Conservation (phyloP, 768 basidiomycete species). For the Lactifluus pinguis region DNA sequence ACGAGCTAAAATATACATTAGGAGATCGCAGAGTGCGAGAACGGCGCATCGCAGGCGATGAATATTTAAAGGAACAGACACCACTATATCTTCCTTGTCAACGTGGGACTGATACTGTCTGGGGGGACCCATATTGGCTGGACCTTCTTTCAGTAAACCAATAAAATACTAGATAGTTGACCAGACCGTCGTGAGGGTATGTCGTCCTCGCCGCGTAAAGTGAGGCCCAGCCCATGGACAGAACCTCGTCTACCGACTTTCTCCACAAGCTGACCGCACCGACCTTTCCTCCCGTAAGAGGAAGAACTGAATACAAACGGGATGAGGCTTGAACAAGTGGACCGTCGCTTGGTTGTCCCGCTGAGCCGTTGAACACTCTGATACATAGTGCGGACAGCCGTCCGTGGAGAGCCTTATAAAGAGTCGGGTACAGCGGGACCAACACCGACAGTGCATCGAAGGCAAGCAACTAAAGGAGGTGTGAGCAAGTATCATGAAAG, state of each 20-base stretch:
- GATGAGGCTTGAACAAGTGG: constrained; percentile 41
- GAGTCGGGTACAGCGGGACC: constrained; percentile 56
- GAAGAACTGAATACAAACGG: constrained; percentile 51
- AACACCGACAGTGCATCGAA: constrained; percentile 45
- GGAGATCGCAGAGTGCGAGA: constrained; percentile 41
- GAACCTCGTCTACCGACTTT: constrained; percentile 61
- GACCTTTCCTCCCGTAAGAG: constrained; percentile 71
- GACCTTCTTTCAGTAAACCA: not conserved
- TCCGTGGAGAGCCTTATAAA: constrained; percentile 47
- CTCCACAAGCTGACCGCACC: constrained; percentile 65
- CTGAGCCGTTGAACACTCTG: constrained; percentile 46
- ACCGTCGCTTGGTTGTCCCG: constrained; percentile 33
- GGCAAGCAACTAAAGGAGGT: constrained; percentile 32
- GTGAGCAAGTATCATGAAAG: not conserved
- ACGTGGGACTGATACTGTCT: constrained; percentile 16
- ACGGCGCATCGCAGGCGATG: constrained; percentile 52
- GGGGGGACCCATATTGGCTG: constrained; percentile 16
- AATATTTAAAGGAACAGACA: constrained; percentile 45
- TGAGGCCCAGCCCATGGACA: constrained; percentile 57
- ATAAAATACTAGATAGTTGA: not conserved
- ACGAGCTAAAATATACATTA: constrained; percentile 35
- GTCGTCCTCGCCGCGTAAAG: constrained; percentile 52
- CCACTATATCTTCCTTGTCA: constrained; percentile 36
- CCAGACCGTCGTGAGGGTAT: constrained; percentile 40
- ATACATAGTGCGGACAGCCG: constrained; percentile 46